Base-by-base conservation (phyloP, 1,284 basidiomycete genomes). In the Sutorius eximius region DNA sequence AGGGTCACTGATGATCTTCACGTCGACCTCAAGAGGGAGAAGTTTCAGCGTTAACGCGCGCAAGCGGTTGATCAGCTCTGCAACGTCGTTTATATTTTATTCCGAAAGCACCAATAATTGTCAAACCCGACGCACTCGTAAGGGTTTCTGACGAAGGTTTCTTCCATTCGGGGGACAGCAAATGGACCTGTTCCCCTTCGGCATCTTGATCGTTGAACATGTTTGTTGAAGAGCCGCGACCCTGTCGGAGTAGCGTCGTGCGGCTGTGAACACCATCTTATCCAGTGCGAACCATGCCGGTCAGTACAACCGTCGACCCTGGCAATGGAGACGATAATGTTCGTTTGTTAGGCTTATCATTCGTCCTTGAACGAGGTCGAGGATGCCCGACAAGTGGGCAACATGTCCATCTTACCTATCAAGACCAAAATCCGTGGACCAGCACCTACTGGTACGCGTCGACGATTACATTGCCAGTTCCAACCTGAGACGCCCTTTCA, bases 391-490 rank as follows among this genome's bases (percentile, higher is more conserved):
- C 85, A 87, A 66, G 87, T 95, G 57, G 97, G 96, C 54, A 98
- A 97, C 74, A 86, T 95, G 74, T 82, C 89, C 52, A 77, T 99
- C 65, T 81, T 99, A 54, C 95, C 97, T 48, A 90, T 99, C 75
- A 90, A 86, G 70, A 94, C 94, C 55, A 90, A 85, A 73, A 85
- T 94, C 64, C 86, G 97, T 55, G 96, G 96, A 15, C 93, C 95
- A 57, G 94, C 97, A 32, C 91, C 93, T 4, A 78, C 87, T 63
- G 84, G 94, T 92, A 61, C 57, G 77, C 69, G 47, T 46, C 48
- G 29, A 52, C 22, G 43, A 59, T 42, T 29, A 24, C 12, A 10
- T 13, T 24, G 8, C 22, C 22, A 45, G 12, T 47, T 40, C 46
- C 27, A n/a, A 48, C 48, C 45, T 56, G 33, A 60, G 13, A 20